Conservation (phyloP, 2,329 filamentous ascomycete species). For the Botrytis elliptica region DNA sequence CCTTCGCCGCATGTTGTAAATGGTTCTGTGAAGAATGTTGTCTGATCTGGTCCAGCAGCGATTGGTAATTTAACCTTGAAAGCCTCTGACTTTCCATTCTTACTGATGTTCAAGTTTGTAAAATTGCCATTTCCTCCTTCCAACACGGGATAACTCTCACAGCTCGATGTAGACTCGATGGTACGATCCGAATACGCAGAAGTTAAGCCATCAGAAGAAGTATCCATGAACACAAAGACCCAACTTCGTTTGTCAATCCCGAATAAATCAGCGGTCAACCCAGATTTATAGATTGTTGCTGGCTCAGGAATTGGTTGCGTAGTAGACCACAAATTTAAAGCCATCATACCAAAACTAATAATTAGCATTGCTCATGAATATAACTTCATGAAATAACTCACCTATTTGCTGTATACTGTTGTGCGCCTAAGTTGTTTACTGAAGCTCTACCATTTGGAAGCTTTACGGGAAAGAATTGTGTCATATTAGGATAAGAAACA, state of each 20-base stretch:
- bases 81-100: background rate
- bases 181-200: background rate
- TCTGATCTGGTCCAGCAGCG: background rate
- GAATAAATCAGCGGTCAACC: background rate
- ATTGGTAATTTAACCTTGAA: conserved; percentile 4
- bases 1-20: conserved; percentile 17
- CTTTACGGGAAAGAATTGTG: background rate
- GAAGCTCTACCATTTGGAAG: background rate
- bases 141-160: background rate
- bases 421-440: background rate
- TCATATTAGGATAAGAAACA: background rate
- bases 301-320: background rate
- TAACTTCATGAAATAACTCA: background rate
- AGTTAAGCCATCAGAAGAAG: background rate
- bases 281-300: background rate
- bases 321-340: background rate
- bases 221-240: background rate
- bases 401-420: background rate
- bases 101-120: background rate
- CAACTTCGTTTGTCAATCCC: background rate
- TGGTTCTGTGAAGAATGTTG: background rate
- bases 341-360: background rate
- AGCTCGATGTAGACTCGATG: background rate
- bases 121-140: background rate
- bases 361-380: background rate